Conservation (phyloP, 805 yeast genomes). For the Candida patagonica region DNA sequence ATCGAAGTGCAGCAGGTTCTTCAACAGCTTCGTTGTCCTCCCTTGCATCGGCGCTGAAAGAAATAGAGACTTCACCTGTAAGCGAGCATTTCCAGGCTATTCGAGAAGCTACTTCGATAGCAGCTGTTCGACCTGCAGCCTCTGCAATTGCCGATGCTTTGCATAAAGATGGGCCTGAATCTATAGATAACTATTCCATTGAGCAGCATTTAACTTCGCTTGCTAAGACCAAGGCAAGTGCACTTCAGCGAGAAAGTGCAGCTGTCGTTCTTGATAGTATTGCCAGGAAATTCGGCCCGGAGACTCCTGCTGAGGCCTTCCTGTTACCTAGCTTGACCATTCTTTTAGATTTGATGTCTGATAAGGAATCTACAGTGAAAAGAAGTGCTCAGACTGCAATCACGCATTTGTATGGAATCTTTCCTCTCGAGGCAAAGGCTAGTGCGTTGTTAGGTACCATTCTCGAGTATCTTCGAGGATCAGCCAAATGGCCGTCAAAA, state of each 20-base stretch:
- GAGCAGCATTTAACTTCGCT: slow-evolving; percentile 55
- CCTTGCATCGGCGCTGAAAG: slow-evolving; percentile 61
- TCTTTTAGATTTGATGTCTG: slow-evolving; percentile 67
- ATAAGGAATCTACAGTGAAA: slow-evolving; percentile 78
- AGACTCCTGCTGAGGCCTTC: slow-evolving; percentile 67
- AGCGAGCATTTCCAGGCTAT: slow-evolving; percentile 46
- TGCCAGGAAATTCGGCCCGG: slow-evolving; percentile 55
- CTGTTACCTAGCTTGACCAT: slow-evolving; percentile 52
- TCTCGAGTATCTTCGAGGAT: slow-evolving; percentile 55
- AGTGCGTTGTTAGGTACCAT: slow-evolving; percentile 57
- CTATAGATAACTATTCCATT: slow-evolving; percentile 57
- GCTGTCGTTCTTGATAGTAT: slow-evolving; percentile 50
- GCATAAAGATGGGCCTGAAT: slow-evolving; percentile 34
- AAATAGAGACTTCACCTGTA: slow-evolving; percentile 58
- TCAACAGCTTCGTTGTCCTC: slow-evolving; percentile 70
- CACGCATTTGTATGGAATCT: slow-evolving; percentile 58
- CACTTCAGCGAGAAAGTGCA: slow-evolving; percentile 69
- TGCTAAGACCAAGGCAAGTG: slow-evolving; percentile 62
- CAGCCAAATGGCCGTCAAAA: slow-evolving; percentile 93
- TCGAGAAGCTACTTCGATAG: slow-evolving; percentile 40
- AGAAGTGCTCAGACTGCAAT: slow-evolving; percentile 77
- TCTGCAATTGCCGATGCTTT: slow-evolving; percentile 45
- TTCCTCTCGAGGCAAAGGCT: slow-evolving; percentile 70
- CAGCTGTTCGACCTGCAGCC: slow-evolving; percentile 48
- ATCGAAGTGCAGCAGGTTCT: slow-evolving; percentile 25